phyloP scores from a whole-genome alignment of 352 stramenopile species.

The Peronospora farinosa region DNA sequence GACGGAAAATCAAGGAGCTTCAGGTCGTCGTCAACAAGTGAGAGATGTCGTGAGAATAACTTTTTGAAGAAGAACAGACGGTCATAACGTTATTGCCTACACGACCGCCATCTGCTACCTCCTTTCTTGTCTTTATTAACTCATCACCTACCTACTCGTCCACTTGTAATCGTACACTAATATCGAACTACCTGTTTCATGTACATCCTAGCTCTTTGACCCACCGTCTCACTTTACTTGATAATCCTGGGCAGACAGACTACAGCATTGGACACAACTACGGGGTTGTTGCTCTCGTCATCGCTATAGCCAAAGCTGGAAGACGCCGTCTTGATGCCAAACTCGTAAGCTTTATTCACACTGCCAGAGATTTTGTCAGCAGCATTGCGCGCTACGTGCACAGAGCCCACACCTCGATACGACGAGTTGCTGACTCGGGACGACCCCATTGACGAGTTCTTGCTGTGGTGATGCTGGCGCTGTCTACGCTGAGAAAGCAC shows the following conservation, averaged over 20 bases:
- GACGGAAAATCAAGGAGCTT: constrained; percentile 39
- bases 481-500: constrained; percentile 48
- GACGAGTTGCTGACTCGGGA: constrained; percentile 24
- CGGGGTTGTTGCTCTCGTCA: constrained; percentile 21
- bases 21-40: constrained; percentile 23
- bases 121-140: neutral
- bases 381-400: constrained; percentile 18
- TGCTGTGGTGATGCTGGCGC: constrained; percentile 25
- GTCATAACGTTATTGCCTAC: constrained; percentile 2
- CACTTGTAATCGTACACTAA: constrained; percentile 2
- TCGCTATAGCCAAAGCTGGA: constrained; percentile 36
- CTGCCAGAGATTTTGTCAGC: constrained; percentile 6
- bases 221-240: constrained; percentile 15
- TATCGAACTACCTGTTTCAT: constrained; percentile 8
- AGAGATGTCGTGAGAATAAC: neutral
- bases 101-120: neutral
- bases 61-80: constrained; percentile 1
- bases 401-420: constrained; percentile 9
- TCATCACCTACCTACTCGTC: neutral
- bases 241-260: constrained; percentile 20
- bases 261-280: constrained; percentile 1
- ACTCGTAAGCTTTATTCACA: constrained; percentile 21
- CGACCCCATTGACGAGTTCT: constrained; percentile 11
- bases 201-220: constrained; percentile 2
- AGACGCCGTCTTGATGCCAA: constrained; percentile 26